phyloP scores from a whole-genome alignment of 371 early-diverging fungal genomes.

The Capniomyces stellatus region DNA sequence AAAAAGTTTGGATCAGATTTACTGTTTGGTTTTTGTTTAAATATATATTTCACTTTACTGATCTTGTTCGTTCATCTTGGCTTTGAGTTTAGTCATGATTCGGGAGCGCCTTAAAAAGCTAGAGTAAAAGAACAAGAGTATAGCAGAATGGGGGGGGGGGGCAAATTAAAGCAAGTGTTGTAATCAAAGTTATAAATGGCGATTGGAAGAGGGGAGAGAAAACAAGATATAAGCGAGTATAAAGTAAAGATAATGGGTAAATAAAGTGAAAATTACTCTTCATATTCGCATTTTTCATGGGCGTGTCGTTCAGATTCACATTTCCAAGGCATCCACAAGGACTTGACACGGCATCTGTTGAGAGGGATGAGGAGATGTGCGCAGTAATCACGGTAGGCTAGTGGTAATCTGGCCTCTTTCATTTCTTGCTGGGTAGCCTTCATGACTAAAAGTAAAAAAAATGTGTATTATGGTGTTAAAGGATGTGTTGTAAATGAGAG shows the following conservation, averaged over 20 bases:
- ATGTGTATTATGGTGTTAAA: neutral
- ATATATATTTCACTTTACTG: too few relatives aligned
- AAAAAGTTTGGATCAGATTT: too few relatives aligned
- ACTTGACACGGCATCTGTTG: slow-evolving; percentile 76
- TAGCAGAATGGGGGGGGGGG: too few relatives aligned
- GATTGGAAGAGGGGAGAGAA: too few relatives aligned
- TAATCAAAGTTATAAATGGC: too few relatives aligned
- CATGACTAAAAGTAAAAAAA: slow-evolving; percentile 31
- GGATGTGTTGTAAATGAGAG: neutral
- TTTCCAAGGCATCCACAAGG: slow-evolving; percentile 78
- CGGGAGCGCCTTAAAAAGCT: slow-evolving; percentile 23
- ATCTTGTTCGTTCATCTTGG: too few relatives aligned
- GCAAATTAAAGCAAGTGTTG: too few relatives aligned
- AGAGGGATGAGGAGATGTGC: slow-evolving; percentile 73
- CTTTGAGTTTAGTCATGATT: slow-evolving; percentile 22
- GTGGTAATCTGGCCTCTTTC: slow-evolving; percentile 62
- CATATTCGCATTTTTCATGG: slow-evolving; percentile 90
- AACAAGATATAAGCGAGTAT: neutral
- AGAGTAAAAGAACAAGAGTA: neutral
- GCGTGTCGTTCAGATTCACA: slow-evolving; percentile 76
- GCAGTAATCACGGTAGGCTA: slow-evolving; percentile 85
- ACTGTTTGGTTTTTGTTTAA: too few relatives aligned
- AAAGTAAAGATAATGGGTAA: neutral
- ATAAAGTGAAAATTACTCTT: slow-evolving; percentile 41
- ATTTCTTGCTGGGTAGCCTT: slow-evolving; percentile 71